A percentile compares a stretch with the other conserved stretches of the same genome.
Conservation (phyloP, 495 filamentous ascomycete genomes). For the Aspergillus campestris region DNA sequence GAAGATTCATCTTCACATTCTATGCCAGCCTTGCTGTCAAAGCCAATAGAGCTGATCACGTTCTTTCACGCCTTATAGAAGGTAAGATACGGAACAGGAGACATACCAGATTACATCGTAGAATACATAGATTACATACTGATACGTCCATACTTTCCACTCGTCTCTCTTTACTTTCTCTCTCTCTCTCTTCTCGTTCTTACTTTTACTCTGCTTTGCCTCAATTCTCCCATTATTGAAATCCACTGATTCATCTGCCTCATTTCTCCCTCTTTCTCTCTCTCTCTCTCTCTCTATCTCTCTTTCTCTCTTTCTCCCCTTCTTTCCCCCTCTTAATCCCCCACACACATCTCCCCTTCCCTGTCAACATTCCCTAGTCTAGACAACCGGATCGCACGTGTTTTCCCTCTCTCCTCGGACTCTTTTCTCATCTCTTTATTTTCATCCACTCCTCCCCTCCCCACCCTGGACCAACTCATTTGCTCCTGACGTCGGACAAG, state of each 20-base stretch:
- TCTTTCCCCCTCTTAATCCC: not conserved
- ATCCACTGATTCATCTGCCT: not conserved
- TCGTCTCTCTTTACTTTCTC: not conserved
- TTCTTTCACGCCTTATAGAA: too few species aligned
- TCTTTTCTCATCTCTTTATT: slow-evolving; percentile 3
- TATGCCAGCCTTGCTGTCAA: too few species aligned
- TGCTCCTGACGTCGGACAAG: not conserved
- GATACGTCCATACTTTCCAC: not conserved
- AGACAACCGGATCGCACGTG: not conserved
- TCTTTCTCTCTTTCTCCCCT: not conserved
- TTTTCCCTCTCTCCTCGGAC: slow-evolving; percentile 11
- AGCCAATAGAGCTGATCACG: too few species aligned
- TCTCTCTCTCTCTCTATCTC: slow-evolving; percentile 8
- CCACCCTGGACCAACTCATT: not conserved
- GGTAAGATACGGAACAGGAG: too few species aligned
- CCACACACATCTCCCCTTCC: too few species aligned
- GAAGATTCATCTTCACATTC: too few species aligned
- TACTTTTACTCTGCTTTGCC: slow-evolving; percentile 11
- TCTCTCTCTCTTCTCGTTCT: slow-evolving; percentile 4
- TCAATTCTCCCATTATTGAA: too few species aligned
- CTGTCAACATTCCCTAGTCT: too few species aligned
- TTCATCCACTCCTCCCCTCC: not conserved
- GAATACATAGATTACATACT: too few species aligned
- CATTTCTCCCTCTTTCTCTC: slow-evolving; percentile 9
- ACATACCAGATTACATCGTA: too few species aligned